Percentiles rank a stretch among this genome's conserved stretches.
phyloP scores from a whole-genome alignment of 148 eudicot genomes.

The Cornus florida region DNA sequence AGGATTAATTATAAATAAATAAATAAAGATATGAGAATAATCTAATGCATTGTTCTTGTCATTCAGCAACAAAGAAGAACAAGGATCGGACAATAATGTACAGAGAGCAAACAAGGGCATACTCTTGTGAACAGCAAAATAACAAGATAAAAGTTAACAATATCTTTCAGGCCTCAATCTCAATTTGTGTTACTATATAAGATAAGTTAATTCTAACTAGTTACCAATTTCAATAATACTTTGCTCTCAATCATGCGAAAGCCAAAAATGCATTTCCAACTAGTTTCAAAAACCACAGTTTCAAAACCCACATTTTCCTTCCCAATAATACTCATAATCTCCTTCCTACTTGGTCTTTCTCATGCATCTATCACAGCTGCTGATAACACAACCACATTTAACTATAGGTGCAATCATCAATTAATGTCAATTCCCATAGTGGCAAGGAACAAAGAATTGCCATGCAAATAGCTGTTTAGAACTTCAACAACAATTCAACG shows the following conservation, averaged over 20 bases:
- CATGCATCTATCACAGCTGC: neutral
- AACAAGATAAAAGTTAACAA: no score
- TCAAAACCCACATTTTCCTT: neutral
- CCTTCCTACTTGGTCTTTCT: neutral
- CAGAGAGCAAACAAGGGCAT: no score
- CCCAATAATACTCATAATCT: neutral
- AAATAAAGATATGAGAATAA: no score
- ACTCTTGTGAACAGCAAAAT: no score
- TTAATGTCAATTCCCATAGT: slow-evolving; percentile 18
- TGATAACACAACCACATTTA: neutral
- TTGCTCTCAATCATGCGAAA: neutral
- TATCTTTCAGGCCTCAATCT: no score
- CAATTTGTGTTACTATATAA: no score
- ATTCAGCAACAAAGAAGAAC: no score
- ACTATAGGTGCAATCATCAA: slow-evolving; percentile 26
- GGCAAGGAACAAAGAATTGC: slow-evolving; percentile 35
- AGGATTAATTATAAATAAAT: no score
- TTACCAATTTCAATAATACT: neutral
- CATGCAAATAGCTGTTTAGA: slow-evolving; percentile 27
- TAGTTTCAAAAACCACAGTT: no score
- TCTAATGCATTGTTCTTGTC: no score
- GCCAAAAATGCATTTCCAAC: neutral
- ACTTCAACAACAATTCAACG: slow-evolving; percentile 22
- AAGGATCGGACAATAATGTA: no score
- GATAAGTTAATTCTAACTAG: no score